These are phyloP conservation scores for Harringtonia aguacate DNA, from an alignment of 2,329 filamentous ascomycete genomes.

Conservation along the genomic window DNA sequence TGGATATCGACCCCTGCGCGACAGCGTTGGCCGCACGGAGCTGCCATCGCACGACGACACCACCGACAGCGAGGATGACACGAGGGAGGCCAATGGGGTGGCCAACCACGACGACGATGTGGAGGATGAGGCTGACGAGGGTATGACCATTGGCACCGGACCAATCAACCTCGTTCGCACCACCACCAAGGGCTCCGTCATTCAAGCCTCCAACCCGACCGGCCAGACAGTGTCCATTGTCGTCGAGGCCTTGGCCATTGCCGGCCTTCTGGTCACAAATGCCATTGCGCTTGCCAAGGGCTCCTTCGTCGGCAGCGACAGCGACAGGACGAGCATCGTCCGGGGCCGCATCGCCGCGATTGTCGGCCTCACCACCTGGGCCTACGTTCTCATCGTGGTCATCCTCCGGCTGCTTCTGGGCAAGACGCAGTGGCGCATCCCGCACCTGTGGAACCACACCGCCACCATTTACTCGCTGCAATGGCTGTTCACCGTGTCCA, in stretches of 20 bases:
- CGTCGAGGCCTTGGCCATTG: constrained; percentile 65
- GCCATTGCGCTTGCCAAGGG: constrained; percentile 50
- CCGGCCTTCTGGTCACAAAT: constrained; percentile 61
- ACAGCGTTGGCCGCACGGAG: constrained; percentile 30
- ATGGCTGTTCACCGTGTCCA: constrained; percentile 65
- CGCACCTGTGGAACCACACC: constrained; percentile 86
- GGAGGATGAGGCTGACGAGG: constrained; percentile 45
- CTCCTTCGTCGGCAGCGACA: constrained; percentile 43
- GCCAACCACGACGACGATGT: constrained; percentile 42
- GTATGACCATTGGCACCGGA: constrained; percentile 45
- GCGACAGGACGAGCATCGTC: constrained; percentile 32
- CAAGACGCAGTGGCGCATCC: constrained; percentile 54
- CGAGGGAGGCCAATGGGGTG: constrained; percentile 38
- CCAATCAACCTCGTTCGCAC: constrained; percentile 49
- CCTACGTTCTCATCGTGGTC: constrained; percentile 67
- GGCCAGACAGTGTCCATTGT: constrained; percentile 61
- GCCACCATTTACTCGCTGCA: constrained; percentile 70
- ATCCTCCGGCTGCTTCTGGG: constrained; percentile 59
- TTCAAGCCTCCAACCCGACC: constrained; percentile 65
- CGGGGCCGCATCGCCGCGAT: constrained; percentile 42
- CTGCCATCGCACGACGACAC: constrained; percentile 34
- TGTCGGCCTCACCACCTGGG: constrained; percentile 63
- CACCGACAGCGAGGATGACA: constrained; percentile 38
- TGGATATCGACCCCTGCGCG: constrained; percentile 5
- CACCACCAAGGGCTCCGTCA: constrained; percentile 49